Base-by-base conservation (phyloP, 2,329 filamentous ascomycete species). In the Neofusicoccum parvum region DNA sequence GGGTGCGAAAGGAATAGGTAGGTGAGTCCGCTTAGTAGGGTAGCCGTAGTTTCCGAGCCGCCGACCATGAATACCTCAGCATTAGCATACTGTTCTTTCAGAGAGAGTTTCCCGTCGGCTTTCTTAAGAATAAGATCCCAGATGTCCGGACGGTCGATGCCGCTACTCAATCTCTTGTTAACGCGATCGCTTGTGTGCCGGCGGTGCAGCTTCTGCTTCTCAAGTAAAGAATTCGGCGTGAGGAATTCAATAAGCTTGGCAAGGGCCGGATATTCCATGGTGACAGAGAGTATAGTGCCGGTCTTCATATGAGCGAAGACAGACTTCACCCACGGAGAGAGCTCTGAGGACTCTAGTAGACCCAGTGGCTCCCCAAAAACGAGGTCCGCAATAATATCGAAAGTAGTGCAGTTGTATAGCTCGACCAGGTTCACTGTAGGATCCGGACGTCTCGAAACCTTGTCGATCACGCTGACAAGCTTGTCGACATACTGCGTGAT, bases 41-140 rank as follows among this genome's bases (percentile, higher is more conserved):
- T 77, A 1, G 79, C 78, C 0, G 78, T 80, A 1, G 80, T 81
- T 53, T 81, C 79, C 0, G 73, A 75, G 0, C 79, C 80, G 1
- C 74, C 79, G 14, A 76, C 68, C 15, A 78, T 72, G 36, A 63
- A 51, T 7, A 34, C 12, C 15, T 15, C 20, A 6, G 59, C n/a
- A 5, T 50, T 50, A 3, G 34, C 36, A 14, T 63, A n/a, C 48
- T 51, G 51, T 23, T 64, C 39, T 12, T 15, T 10, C 20, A 27
- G 14, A 4, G 34, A 15, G 20, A 34, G 36, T 23, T 46, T 37
- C 32, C 34, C 73, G 4, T 71, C 74, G 36, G 75, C 73, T 56
- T 75, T 70, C 2, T 68, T 66, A 9, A 64, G 27, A 12, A 64
- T 49, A 12, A 54, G 20, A 2, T 20, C 20, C 62, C 48, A 54